Base-by-base conservation (phyloP, 352 stramenopile species). In the Phytophthora boehmeriae region DNA sequence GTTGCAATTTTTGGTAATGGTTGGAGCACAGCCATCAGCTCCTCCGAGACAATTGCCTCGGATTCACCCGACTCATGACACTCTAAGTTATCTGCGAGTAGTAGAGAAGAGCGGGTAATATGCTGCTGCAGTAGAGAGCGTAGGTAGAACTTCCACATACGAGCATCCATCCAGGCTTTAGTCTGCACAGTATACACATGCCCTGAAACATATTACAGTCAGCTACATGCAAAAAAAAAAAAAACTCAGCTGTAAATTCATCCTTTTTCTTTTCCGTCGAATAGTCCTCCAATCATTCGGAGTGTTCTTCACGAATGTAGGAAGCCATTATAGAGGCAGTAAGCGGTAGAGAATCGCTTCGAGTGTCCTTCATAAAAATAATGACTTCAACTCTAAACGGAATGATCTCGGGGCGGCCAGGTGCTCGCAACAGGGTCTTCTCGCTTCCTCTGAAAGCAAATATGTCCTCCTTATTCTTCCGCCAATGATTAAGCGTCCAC, bases 101-200 rank as follows among this genome's bases (percentile, higher is more conserved):
- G 25, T 8, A 46, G 14, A 38, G 22, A 39, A n/a, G 16, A 6
- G 8, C 9, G 16, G 2, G 34, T 48, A 36, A 67, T 61, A 16
- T 57, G 42, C 19, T 28, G 11, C 0, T 47, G 9, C 35, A 62
- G 38, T 20, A 67, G 30, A 3, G 59, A 67, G 2, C 35, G 44
- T 10, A 62, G 28, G n/a, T 67, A 67, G 27, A 62, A 62, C 2
- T 25, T n/a, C 27, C 44, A 54, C 11, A 65, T 41, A 3, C 41
- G 59, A 13, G 2, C 13, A 34, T 62, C 59, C 44, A 67, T 67
- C 44, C 35, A 62, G 8, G 51, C 44, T 25, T 67, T 67, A 8
- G 27, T n/a, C n/a, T n/a, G n/a, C n/a, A n/a, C n/a, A n/a, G n/a
- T n/a, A n/a, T n/a, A n/a, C n/a, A n/a, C n/a, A 11, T 36, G 30